Evolutionary conservation across 108 stramenopile species (phyloP), one percentile per base, ranked within the genome.

Genomic region (Stephanodiscus minutulus): DNA sequence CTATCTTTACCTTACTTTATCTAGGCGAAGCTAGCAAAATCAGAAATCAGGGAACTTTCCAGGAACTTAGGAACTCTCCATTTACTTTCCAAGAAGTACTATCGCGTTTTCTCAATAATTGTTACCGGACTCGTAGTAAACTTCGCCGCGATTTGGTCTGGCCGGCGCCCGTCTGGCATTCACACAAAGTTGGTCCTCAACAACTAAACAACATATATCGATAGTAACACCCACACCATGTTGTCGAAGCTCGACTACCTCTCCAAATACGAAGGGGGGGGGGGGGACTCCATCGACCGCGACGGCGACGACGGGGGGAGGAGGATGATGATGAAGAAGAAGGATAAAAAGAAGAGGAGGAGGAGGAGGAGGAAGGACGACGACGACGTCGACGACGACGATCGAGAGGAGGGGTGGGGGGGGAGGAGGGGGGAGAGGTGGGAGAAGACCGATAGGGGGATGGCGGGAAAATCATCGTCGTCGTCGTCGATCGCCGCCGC

Each of bases 191-290:
- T n/a, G n/a, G n/a, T n/a, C n/a, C n/a, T n/a, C n/a, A n/a, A n/a
- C n/a, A n/a, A n/a, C n/a, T n/a, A n/a, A n/a, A n/a, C n/a, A n/a
- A n/a, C n/a, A n/a, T n/a, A 35, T 8, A 39, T 9, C 39, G 39
- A 9, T 9, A 1, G 9, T 8, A 39, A 39, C 39, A 9, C 28
- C 50, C 1, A 4, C 13, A 52, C 7, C 53, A 72, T 64, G 63
- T 66, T 74, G 25, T 77, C 70, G 55, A 86, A 86, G 65, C 68
- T 86, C 15, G 82, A 62, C 21, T 86, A 86, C 57, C 72, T 86
- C 22, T 84, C 86, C 66, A 86, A 86, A 63, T 86, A 86, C 57
- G 52, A 18, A 21, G 54, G 54, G 11, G 22, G 27, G 25, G 54
- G 54, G 2, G 54, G 25, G 27, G 22, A 55, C 27, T 2, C 24